Evolutionary conservation across 148 eudicot genomes (phyloP).

Genomic region (Nepenthes gracilis): DNA sequence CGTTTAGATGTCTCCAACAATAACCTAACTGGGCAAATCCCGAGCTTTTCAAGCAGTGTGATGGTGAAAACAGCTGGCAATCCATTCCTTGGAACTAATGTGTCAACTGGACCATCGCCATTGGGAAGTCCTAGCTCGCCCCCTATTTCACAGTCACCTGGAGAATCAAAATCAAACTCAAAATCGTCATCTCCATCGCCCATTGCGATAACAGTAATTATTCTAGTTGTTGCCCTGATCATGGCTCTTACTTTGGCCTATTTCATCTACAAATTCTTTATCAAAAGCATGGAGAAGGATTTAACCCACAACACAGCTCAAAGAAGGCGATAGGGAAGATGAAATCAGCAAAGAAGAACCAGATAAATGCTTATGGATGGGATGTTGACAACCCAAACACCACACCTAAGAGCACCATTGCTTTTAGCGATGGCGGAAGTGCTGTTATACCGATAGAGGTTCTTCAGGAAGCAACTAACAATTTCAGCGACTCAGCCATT

Average conservation of each 20-base stretch:
- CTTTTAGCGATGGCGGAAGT: slow-evolving; percentile 25
- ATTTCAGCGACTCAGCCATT: slow-evolving; percentile 34
- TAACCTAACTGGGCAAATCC: slow-evolving; percentile 27
- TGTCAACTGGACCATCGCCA: neutral
- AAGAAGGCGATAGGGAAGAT: neutral
- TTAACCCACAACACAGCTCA: neutral
- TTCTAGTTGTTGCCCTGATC: slow-evolving; percentile 6
- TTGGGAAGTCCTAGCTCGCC: neutral
- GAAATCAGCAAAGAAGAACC: slow-evolving; percentile 4
- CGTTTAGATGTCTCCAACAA: slow-evolving; percentile 30
- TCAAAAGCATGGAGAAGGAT: slow-evolving; percentile 7
- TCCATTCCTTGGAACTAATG: slow-evolving; percentile 21
- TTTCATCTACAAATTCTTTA: slow-evolving; percentile 2
- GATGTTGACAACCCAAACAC: slow-evolving; percentile 9
- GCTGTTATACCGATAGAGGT: slow-evolving; percentile 21
- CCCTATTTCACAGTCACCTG: neutral
- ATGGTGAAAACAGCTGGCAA: slow-evolving; percentile 15
- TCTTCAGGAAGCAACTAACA: slow-evolving; percentile 37
- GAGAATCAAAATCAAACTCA: neutral
- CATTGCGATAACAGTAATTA: slow-evolving; percentile 1
- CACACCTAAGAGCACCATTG: slow-evolving; percentile 5
- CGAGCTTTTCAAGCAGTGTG: slow-evolving; percentile 12
- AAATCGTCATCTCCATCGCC: neutral
- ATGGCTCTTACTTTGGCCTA: slow-evolving; percentile 7
- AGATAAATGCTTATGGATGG: slow-evolving; percentile 2